These are phyloP conservation scores for Diaporthe vexans DNA, from an alignment of 2,329 filamentous ascomycete species.

Conservation along the genomic window DNA sequence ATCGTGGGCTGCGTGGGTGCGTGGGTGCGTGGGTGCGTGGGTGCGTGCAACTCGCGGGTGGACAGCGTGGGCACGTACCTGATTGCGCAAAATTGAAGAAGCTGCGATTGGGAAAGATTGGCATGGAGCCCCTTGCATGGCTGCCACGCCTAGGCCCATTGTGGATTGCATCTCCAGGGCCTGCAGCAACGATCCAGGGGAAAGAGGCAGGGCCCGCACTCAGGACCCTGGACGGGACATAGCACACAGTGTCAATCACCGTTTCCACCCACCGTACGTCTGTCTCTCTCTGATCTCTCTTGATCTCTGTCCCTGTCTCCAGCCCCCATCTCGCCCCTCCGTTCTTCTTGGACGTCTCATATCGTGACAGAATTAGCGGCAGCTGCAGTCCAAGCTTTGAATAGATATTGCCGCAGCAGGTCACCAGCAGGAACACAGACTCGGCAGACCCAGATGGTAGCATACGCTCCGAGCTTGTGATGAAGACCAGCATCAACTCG, in stretches of 20 bases:
- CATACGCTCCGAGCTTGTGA: constrained; percentile 12
- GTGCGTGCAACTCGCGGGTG: neutral
- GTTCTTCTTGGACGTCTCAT: neutral
- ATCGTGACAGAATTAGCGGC: neutral
- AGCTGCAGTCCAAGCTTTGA: neutral
- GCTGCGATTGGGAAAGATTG: constrained; percentile 19
- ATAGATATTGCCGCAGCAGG: neutral
- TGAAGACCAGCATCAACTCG: neutral
- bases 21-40: neutral
- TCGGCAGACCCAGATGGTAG: neutral
- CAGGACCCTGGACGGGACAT: neutral
- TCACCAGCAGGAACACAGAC: neutral
- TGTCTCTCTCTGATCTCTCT: neutral
- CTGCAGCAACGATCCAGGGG: constrained; percentile 36
- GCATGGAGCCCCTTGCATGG: constrained; percentile 35
- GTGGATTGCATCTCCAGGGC: constrained; percentile 25
- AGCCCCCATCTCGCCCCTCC: neutral
- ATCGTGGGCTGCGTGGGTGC: neutral
- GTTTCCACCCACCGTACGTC: neutral
- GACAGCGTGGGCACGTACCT: constrained; percentile 26
- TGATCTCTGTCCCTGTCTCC: too few relatives aligned
- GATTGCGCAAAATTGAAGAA: constrained; percentile 30
- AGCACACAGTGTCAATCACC: neutral
- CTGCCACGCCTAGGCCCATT: constrained; percentile 20
- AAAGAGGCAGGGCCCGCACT: neutral